Conservation (phyloP, 2,329 filamentous ascomycete species). For the Aspergillus sp. region DNA sequence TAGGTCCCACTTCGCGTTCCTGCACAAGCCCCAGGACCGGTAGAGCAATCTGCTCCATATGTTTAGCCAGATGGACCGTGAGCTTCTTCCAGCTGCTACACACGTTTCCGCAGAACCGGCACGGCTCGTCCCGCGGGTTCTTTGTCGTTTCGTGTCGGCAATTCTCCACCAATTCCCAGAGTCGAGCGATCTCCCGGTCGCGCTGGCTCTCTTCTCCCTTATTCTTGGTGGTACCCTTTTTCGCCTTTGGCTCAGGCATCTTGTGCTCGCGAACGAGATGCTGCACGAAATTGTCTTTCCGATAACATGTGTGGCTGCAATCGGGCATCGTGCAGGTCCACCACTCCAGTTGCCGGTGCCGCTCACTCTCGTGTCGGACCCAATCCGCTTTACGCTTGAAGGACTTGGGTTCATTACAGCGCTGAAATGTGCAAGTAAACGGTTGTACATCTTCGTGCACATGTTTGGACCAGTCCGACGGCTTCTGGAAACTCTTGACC, state of each 20-base stretch:
- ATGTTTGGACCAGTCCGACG: constrained; percentile 95
- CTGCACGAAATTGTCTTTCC: constrained; percentile 88
- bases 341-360: constrained; percentile 82
- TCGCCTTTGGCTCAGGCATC: constrained; percentile 70
- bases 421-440: constrained; percentile 84
- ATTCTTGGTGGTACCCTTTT: constrained; percentile 57
- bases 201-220: constrained; percentile 19
- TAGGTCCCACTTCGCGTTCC: constrained; percentile 29
- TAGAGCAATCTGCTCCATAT: constrained; percentile 87
- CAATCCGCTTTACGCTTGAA: constrained; percentile 96
- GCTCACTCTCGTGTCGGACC: constrained; percentile 90
- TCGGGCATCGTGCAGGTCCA: constrained; percentile 80
- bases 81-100: constrained; percentile 88
- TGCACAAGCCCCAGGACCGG: constrained; percentile 58
- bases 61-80: constrained; percentile 85
- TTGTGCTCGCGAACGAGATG: constrained; percentile 91
- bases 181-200: constrained; percentile 49
- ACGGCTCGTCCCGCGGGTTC: constrained; percentile 67
- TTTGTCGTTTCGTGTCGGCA: constrained; percentile 65
- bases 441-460: constrained; percentile 90
- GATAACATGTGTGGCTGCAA: constrained; percentile 74
- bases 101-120: constrained; percentile 75
- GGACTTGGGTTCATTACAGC: constrained; percentile 76
- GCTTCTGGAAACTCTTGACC: constrained; percentile 78
- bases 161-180: constrained; percentile 70